Evolutionary conservation across 208 protist genomes (phyloP), one percentile per base, ranked within the genome.

Genomic region (Trypanosomatidae sp.): DNA sequence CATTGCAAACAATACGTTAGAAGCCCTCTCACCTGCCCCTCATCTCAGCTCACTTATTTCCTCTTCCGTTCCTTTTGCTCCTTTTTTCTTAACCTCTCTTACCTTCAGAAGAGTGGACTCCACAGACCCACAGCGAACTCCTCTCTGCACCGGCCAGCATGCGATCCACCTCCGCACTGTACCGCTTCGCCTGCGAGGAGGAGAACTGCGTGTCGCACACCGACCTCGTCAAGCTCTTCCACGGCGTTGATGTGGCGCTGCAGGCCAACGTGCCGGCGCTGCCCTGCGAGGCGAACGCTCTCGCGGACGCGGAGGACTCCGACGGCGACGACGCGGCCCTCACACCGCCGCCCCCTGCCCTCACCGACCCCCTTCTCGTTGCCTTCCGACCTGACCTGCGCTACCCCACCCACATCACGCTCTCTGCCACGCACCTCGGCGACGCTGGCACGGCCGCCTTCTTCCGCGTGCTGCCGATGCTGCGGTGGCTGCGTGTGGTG

Each of bases 401-500:
- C n/a, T 87, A 78, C 53, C 84, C 87, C 0, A 79, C 74, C 7
- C 64, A 74, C 62, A 58, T 91, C 6, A 84, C 87, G 5, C 77
- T 95, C 36, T 65, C 77, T 22, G 5, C 64, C 13, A 92, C 91
- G 47, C 87, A 92, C 44, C 82, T 95, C 22, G 88, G 91, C 44
- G 91, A 95, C 60, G 79, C 84, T 2, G 91, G 88, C 6, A 71
- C 82, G 7, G 91, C 91, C 0, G 91, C 88, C 0, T 71, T 91
- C 30, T 66, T 95, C 44, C 84, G 88, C n/a, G 84, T 85, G 33
- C 76, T 93, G 47, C 81, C 86, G 33, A 69, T 91, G 41, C 77
- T 92, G 80, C 78, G 86, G 43, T 93, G 88, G 91, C 77, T 95
- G 47, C 81, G 80, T 22, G 28, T 25, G 15, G 59, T 95, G 0